Evolutionary conservation across 768 basidiomycete species (phyloP).

Genomic region (Gyrodon lividus): DNA sequence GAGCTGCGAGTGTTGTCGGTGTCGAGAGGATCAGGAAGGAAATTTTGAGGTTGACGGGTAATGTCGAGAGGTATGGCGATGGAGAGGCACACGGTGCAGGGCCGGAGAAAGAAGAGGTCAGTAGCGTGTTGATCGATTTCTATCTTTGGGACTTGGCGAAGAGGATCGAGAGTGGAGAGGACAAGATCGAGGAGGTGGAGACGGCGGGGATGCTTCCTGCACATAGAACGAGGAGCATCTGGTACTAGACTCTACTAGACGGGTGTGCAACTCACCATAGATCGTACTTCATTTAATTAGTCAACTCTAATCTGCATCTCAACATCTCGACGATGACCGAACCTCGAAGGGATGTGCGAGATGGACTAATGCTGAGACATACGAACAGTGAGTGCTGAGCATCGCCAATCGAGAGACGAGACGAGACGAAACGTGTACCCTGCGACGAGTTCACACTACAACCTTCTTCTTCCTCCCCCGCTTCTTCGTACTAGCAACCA

Average conservation of each 20-base stretch:
- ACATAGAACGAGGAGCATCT: slow-evolving; percentile 80
- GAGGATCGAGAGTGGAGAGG: slow-evolving; percentile 61
- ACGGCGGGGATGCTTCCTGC: slow-evolving; percentile 60
- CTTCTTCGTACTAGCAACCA: slow-evolving; percentile 1
- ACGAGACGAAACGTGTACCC: not conserved
- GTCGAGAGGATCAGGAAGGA: slow-evolving; percentile 72
- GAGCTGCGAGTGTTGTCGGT: slow-evolving; percentile 76
- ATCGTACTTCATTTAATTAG: slow-evolving; percentile 13
- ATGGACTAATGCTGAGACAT: not conserved
- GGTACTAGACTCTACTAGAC: slow-evolving; percentile 83
- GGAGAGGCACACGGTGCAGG: slow-evolving; percentile 20
- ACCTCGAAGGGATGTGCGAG: not conserved
- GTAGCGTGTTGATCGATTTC: slow-evolving; percentile 86
- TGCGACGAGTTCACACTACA: not conserved
- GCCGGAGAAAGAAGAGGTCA: slow-evolving; percentile 35
- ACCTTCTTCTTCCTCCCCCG: not conserved
- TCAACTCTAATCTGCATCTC: slow-evolving; percentile 5
- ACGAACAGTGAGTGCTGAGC: not conserved
- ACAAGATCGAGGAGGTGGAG: slow-evolving; percentile 57
- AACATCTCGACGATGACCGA: too few species aligned
- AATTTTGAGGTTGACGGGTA: slow-evolving; percentile 38
- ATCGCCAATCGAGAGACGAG: not conserved
- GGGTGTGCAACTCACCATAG: not conserved
- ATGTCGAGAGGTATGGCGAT: slow-evolving; percentile 26
- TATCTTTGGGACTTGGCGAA: slow-evolving; percentile 90